These are phyloP conservation scores for Erodium chrysanthum DNA, from an alignment of 441 rosid species.

Conservation along the genomic window DNA sequence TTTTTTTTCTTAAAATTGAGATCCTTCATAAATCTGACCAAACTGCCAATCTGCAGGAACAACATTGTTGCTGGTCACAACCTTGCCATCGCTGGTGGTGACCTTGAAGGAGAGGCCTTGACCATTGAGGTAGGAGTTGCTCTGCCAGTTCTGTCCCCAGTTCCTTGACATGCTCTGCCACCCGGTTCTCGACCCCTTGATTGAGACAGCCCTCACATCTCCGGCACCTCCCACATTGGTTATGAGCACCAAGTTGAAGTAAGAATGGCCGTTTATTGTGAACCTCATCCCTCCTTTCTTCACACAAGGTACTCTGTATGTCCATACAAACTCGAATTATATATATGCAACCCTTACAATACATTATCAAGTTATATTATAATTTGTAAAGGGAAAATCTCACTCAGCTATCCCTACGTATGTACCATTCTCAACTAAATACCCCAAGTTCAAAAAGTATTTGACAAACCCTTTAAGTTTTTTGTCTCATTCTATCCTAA, in stretches of 20 bases:
- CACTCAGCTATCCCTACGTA: no score
- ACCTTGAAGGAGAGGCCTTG: conserved; percentile 61
- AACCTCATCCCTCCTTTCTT: conserved; percentile 64
- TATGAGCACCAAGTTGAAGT: conserved; percentile 56
- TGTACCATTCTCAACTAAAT: no score
- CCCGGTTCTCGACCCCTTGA: conserved; percentile 49
- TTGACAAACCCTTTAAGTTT: no score
- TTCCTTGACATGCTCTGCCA: conserved; percentile 68
- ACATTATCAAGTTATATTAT: no score
- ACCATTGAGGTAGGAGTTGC: conserved; percentile 52
- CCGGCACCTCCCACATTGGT: conserved; percentile 65
- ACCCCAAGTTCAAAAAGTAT: no score
- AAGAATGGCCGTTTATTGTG: conserved; percentile 58
- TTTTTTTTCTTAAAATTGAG: conserved; percentile 31
- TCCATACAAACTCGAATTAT: background rate
- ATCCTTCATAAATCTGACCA: conserved; percentile 63
- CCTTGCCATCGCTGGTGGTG: conserved; percentile 65
- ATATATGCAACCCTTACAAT: background rate
- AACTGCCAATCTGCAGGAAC: conserved; percentile 63
- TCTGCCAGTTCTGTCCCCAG: conserved; percentile 82
- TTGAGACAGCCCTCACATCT: conserved; percentile 42
- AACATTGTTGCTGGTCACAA: conserved; percentile 40
- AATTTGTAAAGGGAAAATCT: no score
- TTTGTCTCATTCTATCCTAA: no score
- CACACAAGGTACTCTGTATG: conserved; percentile 42